A percentile compares a stretch with the other conserved stretches of the same genome.
Evolutionary conservation across 495 filamentous ascomycete genomes (phyloP).

Genomic region (Lepraria neglecta): DNA sequence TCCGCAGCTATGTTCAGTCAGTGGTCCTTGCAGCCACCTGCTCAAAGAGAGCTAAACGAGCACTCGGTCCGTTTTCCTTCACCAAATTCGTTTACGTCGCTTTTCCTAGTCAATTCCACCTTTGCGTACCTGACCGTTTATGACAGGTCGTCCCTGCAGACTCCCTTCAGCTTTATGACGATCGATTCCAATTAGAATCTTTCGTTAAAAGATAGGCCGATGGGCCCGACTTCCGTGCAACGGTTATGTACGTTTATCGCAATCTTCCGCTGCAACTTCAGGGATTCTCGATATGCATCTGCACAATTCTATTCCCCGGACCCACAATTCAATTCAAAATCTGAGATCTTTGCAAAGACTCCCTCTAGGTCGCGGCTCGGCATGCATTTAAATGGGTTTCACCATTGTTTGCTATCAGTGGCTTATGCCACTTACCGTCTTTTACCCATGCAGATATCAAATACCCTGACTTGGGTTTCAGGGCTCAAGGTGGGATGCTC

Average conservation of each 20-base stretch:
- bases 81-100: background rate
- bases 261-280: conserved; percentile 8
- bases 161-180: background rate
- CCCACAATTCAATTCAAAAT: conserved; percentile 9
- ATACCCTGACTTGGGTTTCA: background rate
- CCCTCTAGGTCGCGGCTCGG: background rate
- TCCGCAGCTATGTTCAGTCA: background rate
- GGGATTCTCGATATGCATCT: conserved; percentile 1
- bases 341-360: background rate
- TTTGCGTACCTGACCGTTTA: conserved; percentile 6
- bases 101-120: background rate
- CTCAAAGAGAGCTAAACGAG: no score
- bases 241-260: conserved; percentile 1
- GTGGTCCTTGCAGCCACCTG: background rate
- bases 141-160: conserved; percentile 2
- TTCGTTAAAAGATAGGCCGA: background rate
- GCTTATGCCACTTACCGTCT: conserved; percentile 8
- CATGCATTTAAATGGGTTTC: background rate
- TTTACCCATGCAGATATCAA: background rate
- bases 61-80: no score
- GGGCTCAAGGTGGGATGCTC: background rate
- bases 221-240: background rate
- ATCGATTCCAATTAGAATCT: background rate
- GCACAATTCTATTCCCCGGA: background rate
- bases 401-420: background rate